phyloP scores from a whole-genome alignment of 164 flowering plant genomes.

The Sextonia rubra region DNA sequence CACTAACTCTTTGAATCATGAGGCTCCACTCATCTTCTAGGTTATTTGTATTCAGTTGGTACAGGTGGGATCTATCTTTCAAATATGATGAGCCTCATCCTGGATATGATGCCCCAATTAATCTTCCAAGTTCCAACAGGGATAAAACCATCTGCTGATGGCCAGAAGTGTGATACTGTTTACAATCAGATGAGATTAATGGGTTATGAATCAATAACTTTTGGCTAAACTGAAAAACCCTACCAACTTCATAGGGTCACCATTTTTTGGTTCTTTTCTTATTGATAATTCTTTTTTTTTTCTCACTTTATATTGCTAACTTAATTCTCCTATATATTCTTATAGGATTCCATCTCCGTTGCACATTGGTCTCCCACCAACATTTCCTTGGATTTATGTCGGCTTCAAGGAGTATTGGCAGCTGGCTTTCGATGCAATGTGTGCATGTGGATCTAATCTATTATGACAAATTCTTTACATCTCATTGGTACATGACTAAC shows the following conservation, averaged over 20 bases:
- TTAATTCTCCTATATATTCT: not conserved
- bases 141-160: not conserved
- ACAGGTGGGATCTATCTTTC: too few species aligned
- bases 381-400: conserved; percentile 69
- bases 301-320: not conserved
- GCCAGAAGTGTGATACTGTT: not conserved
- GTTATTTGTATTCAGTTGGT: too few species aligned
- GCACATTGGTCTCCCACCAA: conserved; percentile 37
- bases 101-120: not conserved
- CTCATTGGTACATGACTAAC: not conserved
- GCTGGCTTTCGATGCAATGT: conserved; percentile 52
- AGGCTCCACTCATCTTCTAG: too few species aligned
- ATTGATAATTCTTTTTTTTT: too few species aligned
- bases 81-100: not conserved
- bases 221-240: too few species aligned
- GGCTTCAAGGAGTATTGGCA: conserved; percentile 60
- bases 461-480: conserved; percentile 17
- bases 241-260: not conserved
- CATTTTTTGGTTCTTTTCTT: too few species aligned
- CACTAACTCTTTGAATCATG: too few species aligned
- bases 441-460: conserved; percentile 13
- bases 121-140: not conserved
- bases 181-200: not conserved
- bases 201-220: not conserved
- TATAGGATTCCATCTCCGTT: conserved; percentile 47